phyloP scores from a whole-genome alignment of 495 filamentous ascomycete genomes.

The Aspergillus egyptiacus region DNA sequence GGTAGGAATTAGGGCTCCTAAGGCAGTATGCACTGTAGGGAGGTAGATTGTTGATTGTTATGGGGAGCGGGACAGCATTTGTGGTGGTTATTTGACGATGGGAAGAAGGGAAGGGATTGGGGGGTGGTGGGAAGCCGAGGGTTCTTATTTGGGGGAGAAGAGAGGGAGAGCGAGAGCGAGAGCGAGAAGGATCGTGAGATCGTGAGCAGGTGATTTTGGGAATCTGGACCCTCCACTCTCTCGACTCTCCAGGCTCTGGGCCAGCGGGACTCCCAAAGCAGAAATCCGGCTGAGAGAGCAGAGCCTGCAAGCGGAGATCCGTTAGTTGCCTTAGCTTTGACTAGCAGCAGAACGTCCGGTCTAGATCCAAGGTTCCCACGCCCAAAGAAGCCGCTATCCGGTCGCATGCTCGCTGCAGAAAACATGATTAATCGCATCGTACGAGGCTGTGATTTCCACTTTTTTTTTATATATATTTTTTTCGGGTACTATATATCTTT shows the following conservation, averaged over 20 bases:
- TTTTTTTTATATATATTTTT: not conserved
- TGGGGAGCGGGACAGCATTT: not conserved
- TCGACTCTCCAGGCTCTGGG: not conserved
- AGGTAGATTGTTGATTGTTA: not conserved
- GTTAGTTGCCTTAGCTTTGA: too few species aligned
- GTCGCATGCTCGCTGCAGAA: not conserved
- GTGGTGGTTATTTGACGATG: not conserved
- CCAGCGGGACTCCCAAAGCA: slow-evolving; percentile 19
- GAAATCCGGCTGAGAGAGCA: slow-evolving; percentile 23
- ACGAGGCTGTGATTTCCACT: not conserved
- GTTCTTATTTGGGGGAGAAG: not conserved
- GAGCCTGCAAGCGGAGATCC: slow-evolving; percentile 24
- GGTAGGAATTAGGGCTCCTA: not conserved
- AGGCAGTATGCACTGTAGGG: slow-evolving; percentile 1
- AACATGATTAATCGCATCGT: too few species aligned
- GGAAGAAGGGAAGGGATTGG: not conserved
- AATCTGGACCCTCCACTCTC: too few species aligned
- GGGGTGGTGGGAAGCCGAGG: not conserved
- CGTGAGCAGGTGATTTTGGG: not conserved
- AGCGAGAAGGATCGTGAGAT: not conserved
- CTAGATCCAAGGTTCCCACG: too few species aligned
- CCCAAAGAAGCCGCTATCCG: not conserved
- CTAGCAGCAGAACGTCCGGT: too few species aligned
- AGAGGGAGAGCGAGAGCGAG: not conserved
- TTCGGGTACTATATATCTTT: too few species aligned